phyloP scores from a whole-genome alignment of 192 early-diverging fungal species.

The Globomyces pollinis-pini region DNA sequence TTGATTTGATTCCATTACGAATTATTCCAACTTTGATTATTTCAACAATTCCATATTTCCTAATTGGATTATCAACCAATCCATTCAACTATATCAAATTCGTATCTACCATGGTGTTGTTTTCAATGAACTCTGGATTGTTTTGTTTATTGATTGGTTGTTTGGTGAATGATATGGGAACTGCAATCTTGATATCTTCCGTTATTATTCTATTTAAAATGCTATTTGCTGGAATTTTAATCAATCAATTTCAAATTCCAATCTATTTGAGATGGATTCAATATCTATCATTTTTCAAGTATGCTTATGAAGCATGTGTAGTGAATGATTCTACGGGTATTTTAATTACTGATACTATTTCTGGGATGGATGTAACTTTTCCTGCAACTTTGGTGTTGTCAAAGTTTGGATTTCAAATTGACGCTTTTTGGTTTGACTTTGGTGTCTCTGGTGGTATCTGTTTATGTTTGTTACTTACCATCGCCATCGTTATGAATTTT shows the following conservation, averaged over 20 bases:
- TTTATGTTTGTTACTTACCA: too few relatives aligned
- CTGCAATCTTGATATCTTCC: slow-evolving; percentile 51
- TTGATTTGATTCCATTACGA: slow-evolving; percentile 66
- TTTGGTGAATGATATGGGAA: slow-evolving; percentile 47
- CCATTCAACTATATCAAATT: slow-evolving; percentile 43
- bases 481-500: too few relatives aligned
- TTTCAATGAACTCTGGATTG: slow-evolving; percentile 53
- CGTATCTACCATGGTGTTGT: slow-evolving; percentile 53
- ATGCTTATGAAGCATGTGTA: slow-evolving; percentile 62
- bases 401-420: slow-evolving; percentile 37
- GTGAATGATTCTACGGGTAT: slow-evolving; percentile 47
- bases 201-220: slow-evolving; percentile 68
- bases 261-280: slow-evolving; percentile 56
- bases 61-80: slow-evolving; percentile 57
- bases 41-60: slow-evolving; percentile 58
- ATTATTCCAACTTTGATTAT: slow-evolving; percentile 57
- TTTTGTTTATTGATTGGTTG: slow-evolving; percentile 52
- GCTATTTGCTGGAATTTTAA: slow-evolving; percentile 67
- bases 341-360: slow-evolving; percentile 25
- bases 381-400: slow-evolving; percentile 25
- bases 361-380: slow-evolving; percentile 22
- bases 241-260: slow-evolving; percentile 59
- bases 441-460: too few relatives aligned
- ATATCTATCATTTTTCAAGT: slow-evolving; percentile 65
- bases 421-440: too few relatives aligned